A percentile compares a stretch with the other conserved stretches of the same genome.
These are phyloP conservation scores for Populus nigra DNA, from an alignment of 345 rosid species.

Conservation along the genomic window DNA sequence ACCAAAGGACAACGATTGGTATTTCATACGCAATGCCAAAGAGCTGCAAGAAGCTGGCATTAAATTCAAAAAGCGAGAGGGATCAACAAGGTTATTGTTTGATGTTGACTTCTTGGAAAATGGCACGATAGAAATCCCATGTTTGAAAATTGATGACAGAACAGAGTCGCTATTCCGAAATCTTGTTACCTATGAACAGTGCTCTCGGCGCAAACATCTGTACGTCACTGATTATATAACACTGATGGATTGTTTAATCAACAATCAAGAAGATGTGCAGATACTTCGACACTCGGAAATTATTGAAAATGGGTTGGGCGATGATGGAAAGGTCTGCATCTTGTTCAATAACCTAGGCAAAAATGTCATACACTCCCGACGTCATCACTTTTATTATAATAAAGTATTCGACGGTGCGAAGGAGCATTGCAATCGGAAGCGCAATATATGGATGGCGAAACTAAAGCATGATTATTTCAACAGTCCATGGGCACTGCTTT, in stretches of 20 bases:
- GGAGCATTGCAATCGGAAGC: not conserved
- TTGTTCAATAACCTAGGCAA: conserved; percentile 17
- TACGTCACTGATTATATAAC: conserved; percentile 8
- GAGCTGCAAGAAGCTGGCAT: conserved; percentile 28
- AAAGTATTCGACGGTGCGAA: not conserved
- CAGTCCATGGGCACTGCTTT: conserved; percentile 23
- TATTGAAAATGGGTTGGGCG: conserved; percentile 16
- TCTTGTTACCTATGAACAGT: conserved; percentile 26
- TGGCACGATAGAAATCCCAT: conserved; percentile 18
- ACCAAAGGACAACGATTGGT: no score
- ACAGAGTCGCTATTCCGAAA: conserved; percentile 18
- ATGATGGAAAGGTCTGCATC: conserved; percentile 14
- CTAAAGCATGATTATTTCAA: conserved; percentile 17
- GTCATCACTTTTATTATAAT: not conserved
- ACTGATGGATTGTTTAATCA: conserved; percentile 21
- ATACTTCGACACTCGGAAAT: conserved; percentile 11
- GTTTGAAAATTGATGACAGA: not conserved
- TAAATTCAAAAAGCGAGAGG: not conserved
- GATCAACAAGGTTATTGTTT: not conserved
- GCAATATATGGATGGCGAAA: conserved; percentile 16
- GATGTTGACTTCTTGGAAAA: conserved; percentile 6
- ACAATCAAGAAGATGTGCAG: conserved; percentile 20
- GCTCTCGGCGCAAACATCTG: not conserved
- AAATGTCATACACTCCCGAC: not conserved
- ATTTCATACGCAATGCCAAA: conserved; percentile 6